Conservation (phyloP, 257 asterid genomes). For the Nicotiana attenuata region DNA sequence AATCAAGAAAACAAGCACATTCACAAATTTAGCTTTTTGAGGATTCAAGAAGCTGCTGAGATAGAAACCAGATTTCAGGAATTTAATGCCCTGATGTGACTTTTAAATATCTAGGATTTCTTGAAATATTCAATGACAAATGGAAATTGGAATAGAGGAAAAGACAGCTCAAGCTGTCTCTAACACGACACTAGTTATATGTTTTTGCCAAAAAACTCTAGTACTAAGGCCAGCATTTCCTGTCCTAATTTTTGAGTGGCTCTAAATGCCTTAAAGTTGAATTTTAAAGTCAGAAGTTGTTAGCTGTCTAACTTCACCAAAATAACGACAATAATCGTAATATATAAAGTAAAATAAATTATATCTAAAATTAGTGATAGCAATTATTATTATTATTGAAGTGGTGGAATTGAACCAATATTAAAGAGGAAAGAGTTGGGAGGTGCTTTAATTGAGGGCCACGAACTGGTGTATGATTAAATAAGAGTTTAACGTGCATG, state of each 20-base stretch:
- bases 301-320: slow-evolving; percentile 5
- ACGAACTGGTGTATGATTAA: not conserved
- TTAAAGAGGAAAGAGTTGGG: not conserved
- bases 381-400: not conserved
- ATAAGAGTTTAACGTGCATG: not conserved
- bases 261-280: not conserved
- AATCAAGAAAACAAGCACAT: not conserved
- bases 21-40: not conserved
- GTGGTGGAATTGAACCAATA: not conserved
- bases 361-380: not conserved
- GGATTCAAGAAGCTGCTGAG: not conserved
- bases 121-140: not conserved
- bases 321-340: not conserved
- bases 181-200: not conserved
- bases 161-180: not conserved
- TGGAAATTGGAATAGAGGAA: not conserved
- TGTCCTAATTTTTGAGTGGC: not conserved
- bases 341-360: not conserved
- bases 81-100: no score
- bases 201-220: not conserved
- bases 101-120: not conserved
- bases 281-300: not conserved
- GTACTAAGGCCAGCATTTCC: not conserved
- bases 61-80: not conserved
- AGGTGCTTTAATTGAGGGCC: slow-evolving; percentile 7